Conservation (phyloP, 139 green algal genomes). For the Mesotaenium endlicherianum region DNA sequence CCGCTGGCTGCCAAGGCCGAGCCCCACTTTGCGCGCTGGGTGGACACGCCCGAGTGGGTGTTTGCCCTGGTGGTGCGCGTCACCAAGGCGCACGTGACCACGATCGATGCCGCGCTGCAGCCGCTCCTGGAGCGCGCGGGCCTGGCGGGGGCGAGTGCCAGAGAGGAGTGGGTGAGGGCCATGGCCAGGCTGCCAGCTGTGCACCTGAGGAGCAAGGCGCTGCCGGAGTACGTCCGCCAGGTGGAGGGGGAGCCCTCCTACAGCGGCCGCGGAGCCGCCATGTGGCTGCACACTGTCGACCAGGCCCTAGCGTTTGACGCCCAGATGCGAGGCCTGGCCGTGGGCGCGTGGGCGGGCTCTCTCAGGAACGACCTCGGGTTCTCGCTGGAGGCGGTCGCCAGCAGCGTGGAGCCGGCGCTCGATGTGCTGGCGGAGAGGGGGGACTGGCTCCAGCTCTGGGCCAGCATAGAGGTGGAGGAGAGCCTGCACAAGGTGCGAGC, state of each 20-base stretch:
- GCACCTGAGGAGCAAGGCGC: background rate
- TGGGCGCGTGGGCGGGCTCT: background rate
- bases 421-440: background rate
- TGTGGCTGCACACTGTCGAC: constrained; percentile 17
- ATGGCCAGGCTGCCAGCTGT: background rate
- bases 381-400: background rate
- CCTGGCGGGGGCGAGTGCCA: background rate
- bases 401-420: background rate
- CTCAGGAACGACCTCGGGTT: background rate
- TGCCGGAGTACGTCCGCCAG: constrained; percentile 1
- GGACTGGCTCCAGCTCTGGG: constrained; percentile 4
- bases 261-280: background rate
- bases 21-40: constrained; percentile 4
- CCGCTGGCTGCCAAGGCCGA: constrained; percentile 1
- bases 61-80: constrained; percentile 15
- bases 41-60: constrained; percentile 17
- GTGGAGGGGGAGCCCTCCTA: background rate
- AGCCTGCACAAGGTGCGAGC: background rate
- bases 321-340: background rate
- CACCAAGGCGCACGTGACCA: background rate
- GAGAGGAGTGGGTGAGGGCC: constrained; percentile 17
- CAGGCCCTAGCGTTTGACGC: constrained; percentile 1
- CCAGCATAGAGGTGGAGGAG: constrained; percentile 8
- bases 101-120: constrained; percentile 1
- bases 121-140: background rate